Evolutionary conservation across 1,284 basidiomycete genomes (phyloP).

Genomic region (Pholiota adiposa): DNA sequence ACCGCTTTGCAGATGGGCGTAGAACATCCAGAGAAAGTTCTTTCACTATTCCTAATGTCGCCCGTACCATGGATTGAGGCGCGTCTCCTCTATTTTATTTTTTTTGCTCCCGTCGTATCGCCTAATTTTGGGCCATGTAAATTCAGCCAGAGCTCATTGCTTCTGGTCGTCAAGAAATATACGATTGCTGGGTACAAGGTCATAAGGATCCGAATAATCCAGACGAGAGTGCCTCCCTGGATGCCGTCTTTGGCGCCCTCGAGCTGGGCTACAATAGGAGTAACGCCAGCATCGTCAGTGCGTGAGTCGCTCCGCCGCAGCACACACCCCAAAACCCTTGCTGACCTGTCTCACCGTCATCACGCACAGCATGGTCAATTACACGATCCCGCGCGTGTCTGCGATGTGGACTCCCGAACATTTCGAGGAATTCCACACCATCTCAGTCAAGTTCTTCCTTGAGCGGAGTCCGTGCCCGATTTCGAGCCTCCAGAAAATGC

Average conservation of each 20-base stretch:
- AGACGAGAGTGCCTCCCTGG: constrained; percentile 29
- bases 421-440: constrained; percentile 34
- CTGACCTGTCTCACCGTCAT: background rate
- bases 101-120: background rate
- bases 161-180: constrained; percentile 39
- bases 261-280: constrained; percentile 38
- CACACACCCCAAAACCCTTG: constrained; percentile 7
- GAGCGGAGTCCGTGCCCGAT: constrained; percentile 32
- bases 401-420: constrained; percentile 30
- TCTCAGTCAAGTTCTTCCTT: constrained; percentile 39
- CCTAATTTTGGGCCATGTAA: background rate
- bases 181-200: constrained; percentile 36
- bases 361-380: constrained; percentile 26
- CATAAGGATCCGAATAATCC: constrained; percentile 23
- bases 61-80: constrained; percentile 38
- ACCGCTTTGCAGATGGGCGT: constrained; percentile 36
- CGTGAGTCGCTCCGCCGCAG: constrained; percentile 24
- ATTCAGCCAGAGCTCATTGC: constrained; percentile 32
- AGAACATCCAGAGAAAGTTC: constrained; percentile 34
- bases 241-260: constrained; percentile 32
- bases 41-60: constrained; percentile 38
- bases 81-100: background rate
- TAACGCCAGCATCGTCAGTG: constrained; percentile 23
- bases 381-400: constrained; percentile 29
- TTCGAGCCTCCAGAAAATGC: constrained; percentile 28